Percentiles rank a stretch among this genome's conserved stretches.
phyloP scores from a whole-genome alignment of 2,329 filamentous ascomycete genomes.

The Pseudocercospora eumusae region DNA sequence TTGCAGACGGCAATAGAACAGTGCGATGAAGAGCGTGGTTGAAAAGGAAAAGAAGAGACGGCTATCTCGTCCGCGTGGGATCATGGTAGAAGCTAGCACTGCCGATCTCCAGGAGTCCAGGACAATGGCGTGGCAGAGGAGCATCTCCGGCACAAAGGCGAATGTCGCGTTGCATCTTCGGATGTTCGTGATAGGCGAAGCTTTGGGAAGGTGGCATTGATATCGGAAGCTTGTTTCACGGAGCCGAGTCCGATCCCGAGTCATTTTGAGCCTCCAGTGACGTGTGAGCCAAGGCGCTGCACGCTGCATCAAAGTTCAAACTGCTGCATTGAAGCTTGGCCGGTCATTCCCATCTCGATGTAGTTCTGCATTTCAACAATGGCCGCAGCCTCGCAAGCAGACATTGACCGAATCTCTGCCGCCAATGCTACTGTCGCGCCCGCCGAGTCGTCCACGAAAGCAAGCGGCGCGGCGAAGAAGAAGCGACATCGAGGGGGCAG shows the following conservation, averaged over 20 bases:
- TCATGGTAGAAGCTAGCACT: not conserved
- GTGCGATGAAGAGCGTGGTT: not conserved
- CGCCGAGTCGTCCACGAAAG: constrained; percentile 7
- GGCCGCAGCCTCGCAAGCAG: constrained; percentile 5
- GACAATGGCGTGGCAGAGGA: not conserved
- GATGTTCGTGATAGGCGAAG: constrained; percentile 5
- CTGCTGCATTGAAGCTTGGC: not conserved
- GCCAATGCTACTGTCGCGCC: not conserved
- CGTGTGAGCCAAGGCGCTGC: not conserved
- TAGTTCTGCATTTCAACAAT: too few species aligned
- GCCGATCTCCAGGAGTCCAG: not conserved
- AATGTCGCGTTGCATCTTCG: not conserved
- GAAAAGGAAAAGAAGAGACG: not conserved
- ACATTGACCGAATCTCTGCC: not conserved
- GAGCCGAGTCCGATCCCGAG: not conserved
- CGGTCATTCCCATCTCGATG: too few species aligned
- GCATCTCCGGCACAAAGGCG: not conserved
- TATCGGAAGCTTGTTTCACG: not conserved
- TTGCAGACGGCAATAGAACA: not conserved
- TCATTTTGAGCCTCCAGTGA: not conserved
- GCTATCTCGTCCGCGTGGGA: not conserved
- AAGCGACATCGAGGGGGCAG: constrained; percentile 53
- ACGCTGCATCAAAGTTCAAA: not conserved
- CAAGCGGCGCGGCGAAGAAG: constrained; percentile 23
- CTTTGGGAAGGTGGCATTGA: constrained; percentile 1